A percentile compares a stretch with the other conserved stretches of the same genome.
Evolutionary conservation across 768 basidiomycete species (phyloP).

Genomic region (Roridomyces roridus): DNA sequence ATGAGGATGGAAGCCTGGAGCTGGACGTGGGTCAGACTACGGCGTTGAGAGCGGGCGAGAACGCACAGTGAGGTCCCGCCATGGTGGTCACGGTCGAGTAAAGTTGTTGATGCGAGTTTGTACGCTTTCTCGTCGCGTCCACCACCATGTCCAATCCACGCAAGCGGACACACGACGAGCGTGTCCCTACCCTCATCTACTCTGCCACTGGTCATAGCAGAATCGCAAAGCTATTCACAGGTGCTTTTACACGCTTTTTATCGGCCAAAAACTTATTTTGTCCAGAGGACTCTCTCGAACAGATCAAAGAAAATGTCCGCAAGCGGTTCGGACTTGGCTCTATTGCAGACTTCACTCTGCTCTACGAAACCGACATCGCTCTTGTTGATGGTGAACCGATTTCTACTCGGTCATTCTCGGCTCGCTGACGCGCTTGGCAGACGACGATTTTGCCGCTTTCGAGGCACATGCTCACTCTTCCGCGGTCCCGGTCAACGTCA

Average conservation of each 20-base stretch:
- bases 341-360: constrained; percentile 50
- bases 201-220: constrained; percentile 43
- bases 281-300: constrained; percentile 65
- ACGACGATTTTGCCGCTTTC: constrained; percentile 84
- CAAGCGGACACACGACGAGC: constrained; percentile 50
- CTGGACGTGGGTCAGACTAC: constrained; percentile 36
- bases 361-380: constrained; percentile 64
- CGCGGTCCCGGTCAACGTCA: constrained; percentile 39
- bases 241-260: constrained; percentile 33
- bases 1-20: constrained; percentile 88
- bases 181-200: constrained; percentile 51
- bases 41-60: not conserved
- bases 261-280: not conserved
- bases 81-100: constrained; percentile 6
- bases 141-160: constrained; percentile 42
- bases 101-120: not conserved
- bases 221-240: constrained; percentile 63
- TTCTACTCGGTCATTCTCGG: not conserved
- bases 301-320: constrained; percentile 62
- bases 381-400: constrained; percentile 73
- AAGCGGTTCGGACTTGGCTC: constrained; percentile 62
- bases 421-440: constrained; percentile 41
- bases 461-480: constrained; percentile 46
- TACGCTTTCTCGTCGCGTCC: constrained; percentile 21
- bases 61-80: constrained; percentile 44